Evolutionary conservation across 1,284 basidiomycete species (phyloP).

Genomic region (Irpex lacteus): DNA sequence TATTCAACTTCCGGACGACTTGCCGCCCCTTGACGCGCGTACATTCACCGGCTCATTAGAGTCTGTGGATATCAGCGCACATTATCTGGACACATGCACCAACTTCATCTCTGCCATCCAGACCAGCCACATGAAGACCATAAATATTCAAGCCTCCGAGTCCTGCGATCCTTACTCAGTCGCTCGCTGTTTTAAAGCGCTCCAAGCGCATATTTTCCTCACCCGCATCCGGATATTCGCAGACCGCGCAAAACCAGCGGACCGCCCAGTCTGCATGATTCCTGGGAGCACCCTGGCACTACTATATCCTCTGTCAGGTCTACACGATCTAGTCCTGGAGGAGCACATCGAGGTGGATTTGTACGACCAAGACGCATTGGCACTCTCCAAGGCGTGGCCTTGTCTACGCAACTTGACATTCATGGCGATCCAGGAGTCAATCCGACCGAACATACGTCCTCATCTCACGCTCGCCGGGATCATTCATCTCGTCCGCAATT

Average conservation of each 20-base stretch:
- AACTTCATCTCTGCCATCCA: conserved; percentile 2
- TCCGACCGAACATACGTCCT: neutral
- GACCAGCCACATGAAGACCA: neutral
- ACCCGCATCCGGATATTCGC: neutral
- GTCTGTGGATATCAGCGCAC: neutral
- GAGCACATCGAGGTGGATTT: conserved; percentile 6
- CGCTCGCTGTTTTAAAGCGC: neutral
- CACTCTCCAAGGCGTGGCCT: conserved; percentile 7
- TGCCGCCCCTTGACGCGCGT: neutral
- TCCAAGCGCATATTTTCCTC: neutral
- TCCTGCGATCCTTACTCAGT: neutral
- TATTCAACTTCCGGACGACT: neutral
- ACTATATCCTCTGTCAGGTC: conserved; percentile 1
- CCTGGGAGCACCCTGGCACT: conserved; percentile 1
- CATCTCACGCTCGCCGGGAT: conserved; percentile 1
- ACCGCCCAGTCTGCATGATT: neutral
- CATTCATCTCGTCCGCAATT: conserved; percentile 5
- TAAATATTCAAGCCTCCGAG: conserved; percentile 1
- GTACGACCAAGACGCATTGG: conserved; percentile 8
- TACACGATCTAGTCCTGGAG: conserved; percentile 2
- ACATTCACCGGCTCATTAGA: neutral
- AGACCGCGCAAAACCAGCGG: neutral
- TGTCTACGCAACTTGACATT: neutral
- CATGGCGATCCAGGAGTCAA: neutral
- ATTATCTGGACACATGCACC: neutral